Conservation (phyloP, 495 filamentous ascomycete species). For the Daldinia grandis region DNA sequence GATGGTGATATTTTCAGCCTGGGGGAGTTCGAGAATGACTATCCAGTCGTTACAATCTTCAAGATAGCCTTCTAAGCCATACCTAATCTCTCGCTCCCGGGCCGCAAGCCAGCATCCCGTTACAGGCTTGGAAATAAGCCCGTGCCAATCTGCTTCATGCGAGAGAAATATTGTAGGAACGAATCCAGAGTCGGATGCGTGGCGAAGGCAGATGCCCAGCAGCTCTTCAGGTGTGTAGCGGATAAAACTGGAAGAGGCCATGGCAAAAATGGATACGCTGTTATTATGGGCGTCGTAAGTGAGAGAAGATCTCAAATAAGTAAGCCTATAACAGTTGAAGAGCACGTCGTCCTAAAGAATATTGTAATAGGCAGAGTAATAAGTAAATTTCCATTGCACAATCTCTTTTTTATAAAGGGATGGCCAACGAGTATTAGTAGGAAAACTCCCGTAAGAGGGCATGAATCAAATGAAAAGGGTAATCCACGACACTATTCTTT, state of each 20-base stretch:
- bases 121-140: not conserved
- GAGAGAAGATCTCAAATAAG: not conserved
- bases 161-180: slow-evolving; percentile 11
- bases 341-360: not conserved
- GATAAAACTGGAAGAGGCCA: not conserved
- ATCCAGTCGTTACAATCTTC: slow-evolving; percentile 17
- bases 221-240: slow-evolving; percentile 16
- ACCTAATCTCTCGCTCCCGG: slow-evolving; percentile 1
- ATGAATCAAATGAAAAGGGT: not conserved
- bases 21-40: slow-evolving; percentile 11
- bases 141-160: slow-evolving; percentile 7
- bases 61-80: not conserved
- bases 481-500: not conserved
- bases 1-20: slow-evolving; percentile 1
- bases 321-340: not conserved
- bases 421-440: not conserved
- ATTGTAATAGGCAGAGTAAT: not conserved
- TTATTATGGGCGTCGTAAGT: too few species aligned
- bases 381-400: not conserved
- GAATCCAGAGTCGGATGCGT: not conserved
- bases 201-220: not conserved
- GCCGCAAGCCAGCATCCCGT: slow-evolving; percentile 18
- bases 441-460: not conserved
- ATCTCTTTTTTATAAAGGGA: not conserved
- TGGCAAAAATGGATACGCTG: not conserved